Evolutionary conservation across 208 protist species (phyloP).

Genomic region (Acanthamoeba divionensis): DNA sequence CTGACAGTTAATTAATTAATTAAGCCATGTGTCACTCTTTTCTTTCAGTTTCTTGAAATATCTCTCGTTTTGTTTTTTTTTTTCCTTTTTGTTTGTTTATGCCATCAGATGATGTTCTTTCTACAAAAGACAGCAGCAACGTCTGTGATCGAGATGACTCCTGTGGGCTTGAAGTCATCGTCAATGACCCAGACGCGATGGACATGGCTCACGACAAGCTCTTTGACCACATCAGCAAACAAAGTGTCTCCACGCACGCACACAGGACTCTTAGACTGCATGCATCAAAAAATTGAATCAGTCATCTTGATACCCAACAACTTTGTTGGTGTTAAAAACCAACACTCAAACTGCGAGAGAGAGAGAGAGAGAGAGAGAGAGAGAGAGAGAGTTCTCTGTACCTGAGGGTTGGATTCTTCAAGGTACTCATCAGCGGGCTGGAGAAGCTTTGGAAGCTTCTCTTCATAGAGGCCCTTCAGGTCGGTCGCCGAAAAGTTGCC

Average conservation of each 20-base stretch:
- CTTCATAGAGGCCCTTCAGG: constrained; percentile 8
- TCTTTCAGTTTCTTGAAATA: too few relatives aligned
- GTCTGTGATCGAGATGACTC: constrained; percentile 46
- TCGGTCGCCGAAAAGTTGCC: constrained; percentile 46
- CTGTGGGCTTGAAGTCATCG: constrained; percentile 37
- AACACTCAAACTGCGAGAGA: background rate
- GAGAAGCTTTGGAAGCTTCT: constrained; percentile 36
- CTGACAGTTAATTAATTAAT: too few relatives aligned
- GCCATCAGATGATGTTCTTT: background rate
- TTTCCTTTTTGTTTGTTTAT: background rate
- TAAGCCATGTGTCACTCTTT: too few relatives aligned
- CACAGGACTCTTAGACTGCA: background rate
- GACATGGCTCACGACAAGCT: background rate
- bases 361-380: background rate
- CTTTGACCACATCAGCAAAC: background rate
- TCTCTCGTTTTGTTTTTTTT: background rate
- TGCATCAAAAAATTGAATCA: too few relatives aligned
- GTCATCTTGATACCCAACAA: too few relatives aligned
- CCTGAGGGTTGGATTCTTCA: constrained; percentile 23
- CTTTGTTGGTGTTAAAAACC: too few relatives aligned
- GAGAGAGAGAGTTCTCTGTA: background rate
- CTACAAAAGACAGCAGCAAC: background rate
- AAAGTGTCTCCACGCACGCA: background rate
- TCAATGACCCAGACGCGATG: constrained; percentile 51
- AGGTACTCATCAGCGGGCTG: background rate